phyloP scores from a whole-genome alignment of 2,329 filamentous ascomycete species.

The Aureobasidium mangrovei region DNA sequence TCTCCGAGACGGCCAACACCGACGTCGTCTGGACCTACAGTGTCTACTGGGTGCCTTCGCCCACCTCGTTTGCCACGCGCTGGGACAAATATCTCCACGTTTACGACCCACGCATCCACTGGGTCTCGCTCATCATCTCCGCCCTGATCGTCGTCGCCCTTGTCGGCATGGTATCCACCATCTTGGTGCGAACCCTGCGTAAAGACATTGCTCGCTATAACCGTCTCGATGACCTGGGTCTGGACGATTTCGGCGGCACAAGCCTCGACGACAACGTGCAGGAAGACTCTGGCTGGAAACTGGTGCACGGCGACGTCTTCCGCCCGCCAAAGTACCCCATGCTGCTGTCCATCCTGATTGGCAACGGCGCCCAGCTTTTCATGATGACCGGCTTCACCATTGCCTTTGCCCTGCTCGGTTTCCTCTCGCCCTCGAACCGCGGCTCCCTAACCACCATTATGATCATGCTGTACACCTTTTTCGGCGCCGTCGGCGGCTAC shows the following conservation, averaged over 20 bases:
- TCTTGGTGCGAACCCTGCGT: slow-evolving; percentile 75
- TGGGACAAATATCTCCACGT: slow-evolving; percentile 99
- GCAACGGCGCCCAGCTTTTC: slow-evolving; percentile 92
- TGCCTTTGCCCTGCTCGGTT: slow-evolving; percentile 83
- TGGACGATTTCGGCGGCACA: slow-evolving; percentile 78
- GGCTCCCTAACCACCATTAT: slow-evolving; percentile 90
- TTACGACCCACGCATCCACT: slow-evolving; percentile 95
- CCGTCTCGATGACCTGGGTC: slow-evolving; percentile 77
- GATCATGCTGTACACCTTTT: slow-evolving; percentile 84
- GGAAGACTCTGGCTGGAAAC: slow-evolving; percentile 97
- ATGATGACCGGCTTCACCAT: slow-evolving; percentile 97
- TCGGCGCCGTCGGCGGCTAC: slow-evolving; percentile 89
- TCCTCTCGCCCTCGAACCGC: slow-evolving; percentile 90
- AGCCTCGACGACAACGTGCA: slow-evolving; percentile 82
- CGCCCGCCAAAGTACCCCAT: slow-evolving; percentile 75
- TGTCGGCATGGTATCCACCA: slow-evolving; percentile 84
- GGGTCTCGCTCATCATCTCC: slow-evolving; percentile 96
- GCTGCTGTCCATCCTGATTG: slow-evolving; percentile 76
- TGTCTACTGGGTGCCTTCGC: slow-evolving; percentile 76
- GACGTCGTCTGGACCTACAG: slow-evolving; percentile 83
- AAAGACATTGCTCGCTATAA: slow-evolving; percentile 98
- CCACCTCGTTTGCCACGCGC: slow-evolving; percentile 86
- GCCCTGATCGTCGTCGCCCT: slow-evolving; percentile 91
- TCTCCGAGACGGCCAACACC: slow-evolving; percentile 53
- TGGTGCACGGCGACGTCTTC: slow-evolving; percentile 97